Percentiles rank a stretch among this genome's conserved stretches.
phyloP scores from a whole-genome alignment of 2,329 filamentous ascomycete genomes.

The Talaromyces verruculosus region DNA sequence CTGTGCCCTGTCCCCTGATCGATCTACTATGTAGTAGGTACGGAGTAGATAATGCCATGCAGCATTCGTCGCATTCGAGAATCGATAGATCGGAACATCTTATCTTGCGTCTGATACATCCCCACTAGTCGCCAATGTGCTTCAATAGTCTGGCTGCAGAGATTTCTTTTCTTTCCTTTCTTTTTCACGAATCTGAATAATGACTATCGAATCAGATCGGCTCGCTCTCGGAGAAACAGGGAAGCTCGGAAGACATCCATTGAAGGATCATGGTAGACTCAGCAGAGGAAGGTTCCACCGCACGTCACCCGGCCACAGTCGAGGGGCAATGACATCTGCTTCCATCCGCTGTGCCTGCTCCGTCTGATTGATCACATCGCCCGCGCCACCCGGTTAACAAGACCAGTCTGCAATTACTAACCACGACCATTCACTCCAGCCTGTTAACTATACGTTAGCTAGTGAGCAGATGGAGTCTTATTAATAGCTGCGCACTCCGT shows the following conservation, averaged over 20 bases:
- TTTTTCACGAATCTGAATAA: neutral
- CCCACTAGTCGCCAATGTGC: neutral
- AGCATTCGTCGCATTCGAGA: neutral
- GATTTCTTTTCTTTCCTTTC: neutral
- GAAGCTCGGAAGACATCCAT: constrained; percentile 6
- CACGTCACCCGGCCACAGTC: constrained; percentile 6
- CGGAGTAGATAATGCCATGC: neutral
- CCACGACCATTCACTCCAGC: neutral
- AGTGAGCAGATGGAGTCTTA: neutral
- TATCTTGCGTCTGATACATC: neutral
- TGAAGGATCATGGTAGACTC: too few species aligned
- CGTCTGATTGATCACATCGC: constrained; percentile 13
- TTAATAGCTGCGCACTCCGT: neutral
- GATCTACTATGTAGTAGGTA: too few species aligned
- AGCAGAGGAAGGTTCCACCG: constrained; percentile 2
- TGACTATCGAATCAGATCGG: neutral
- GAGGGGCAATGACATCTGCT: constrained; percentile 20
- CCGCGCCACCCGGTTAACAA: constrained; percentile 18
- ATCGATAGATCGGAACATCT: neutral
- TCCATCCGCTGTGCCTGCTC: neutral
- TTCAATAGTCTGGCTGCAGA: neutral
- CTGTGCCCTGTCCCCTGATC: too few species aligned
- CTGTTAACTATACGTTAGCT: neutral
- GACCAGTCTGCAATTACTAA: neutral
- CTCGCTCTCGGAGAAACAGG: constrained; percentile 4